Percentiles rank a stretch among this genome's conserved stretches.
phyloP scores from a whole-genome alignment of 139 green algal species.

The Gonium pectorale region DNA sequence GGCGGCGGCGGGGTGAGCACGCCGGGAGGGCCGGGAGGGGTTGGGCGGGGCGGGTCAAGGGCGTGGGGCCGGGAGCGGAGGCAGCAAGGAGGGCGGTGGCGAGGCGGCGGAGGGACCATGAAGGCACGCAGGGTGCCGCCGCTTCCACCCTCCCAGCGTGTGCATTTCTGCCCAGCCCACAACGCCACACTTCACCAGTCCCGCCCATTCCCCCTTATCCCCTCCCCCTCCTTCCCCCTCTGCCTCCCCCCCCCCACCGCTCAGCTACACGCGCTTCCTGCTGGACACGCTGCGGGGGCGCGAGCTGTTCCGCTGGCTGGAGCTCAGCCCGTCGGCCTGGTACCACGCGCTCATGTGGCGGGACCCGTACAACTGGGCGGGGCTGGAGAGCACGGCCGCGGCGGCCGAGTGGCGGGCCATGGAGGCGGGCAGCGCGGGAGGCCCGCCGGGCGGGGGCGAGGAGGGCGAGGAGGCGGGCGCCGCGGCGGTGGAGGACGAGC shows the following conservation, averaged over 20 bases:
- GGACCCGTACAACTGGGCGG: constrained; percentile 87
- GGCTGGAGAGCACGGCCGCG: constrained; percentile 57
- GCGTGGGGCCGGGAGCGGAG: neutral
- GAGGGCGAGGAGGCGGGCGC: constrained; percentile 10
- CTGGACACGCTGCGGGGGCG: constrained; percentile 76
- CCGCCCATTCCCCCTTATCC: neutral
- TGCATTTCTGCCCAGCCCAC: neutral
- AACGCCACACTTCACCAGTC: no score
- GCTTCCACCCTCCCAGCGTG: no score
- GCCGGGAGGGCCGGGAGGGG: neutral
- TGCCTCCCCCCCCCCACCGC: neutral
- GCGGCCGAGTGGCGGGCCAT: constrained; percentile 40
- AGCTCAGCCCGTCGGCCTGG: constrained; percentile 73
- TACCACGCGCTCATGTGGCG: constrained; percentile 90
- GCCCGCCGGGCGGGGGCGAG: neutral
- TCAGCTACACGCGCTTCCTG: constrained; percentile 88
- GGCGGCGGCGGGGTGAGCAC: constrained; percentile 72
- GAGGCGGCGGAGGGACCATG: no score
- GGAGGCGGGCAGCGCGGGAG: neutral
- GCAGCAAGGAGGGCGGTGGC: no score
- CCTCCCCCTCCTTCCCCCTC: neutral
- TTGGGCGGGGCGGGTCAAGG: neutral
- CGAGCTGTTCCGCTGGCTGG: constrained; percentile 85
- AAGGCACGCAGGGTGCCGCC: no score
- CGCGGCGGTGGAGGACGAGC: constrained; percentile 16